Percentiles rank a stretch among this genome's conserved stretches.
phyloP scores from a whole-genome alignment of 1,284 basidiomycete genomes.

The Microbotryum violaceum region DNA sequence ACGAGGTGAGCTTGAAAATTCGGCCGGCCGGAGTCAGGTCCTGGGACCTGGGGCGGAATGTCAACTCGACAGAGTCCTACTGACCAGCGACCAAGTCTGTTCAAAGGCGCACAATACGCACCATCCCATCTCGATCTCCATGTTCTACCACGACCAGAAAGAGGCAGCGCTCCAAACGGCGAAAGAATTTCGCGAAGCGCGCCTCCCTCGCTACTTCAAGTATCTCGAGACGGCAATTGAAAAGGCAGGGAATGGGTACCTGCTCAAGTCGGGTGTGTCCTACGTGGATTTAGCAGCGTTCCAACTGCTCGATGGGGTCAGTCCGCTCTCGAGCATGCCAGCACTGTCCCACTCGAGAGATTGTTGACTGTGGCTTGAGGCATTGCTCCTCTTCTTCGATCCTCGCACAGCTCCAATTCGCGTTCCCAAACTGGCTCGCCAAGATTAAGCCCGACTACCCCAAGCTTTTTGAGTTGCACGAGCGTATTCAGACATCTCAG shows the following conservation, averaged over 20 bases:
- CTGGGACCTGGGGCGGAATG: too few species aligned
- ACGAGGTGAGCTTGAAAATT: constrained; percentile 41
- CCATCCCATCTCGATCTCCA: constrained; percentile 42
- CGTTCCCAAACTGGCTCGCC: constrained; percentile 47
- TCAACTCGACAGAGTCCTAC: too few species aligned
- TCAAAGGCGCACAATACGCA: constrained; percentile 34
- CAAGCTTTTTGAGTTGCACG: constrained; percentile 33
- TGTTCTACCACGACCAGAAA: constrained; percentile 52
- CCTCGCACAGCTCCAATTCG: constrained; percentile 45
- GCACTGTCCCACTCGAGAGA: background rate
- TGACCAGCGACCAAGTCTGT: background rate
- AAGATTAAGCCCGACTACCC: constrained; percentile 40
- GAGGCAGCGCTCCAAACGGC: constrained; percentile 40
- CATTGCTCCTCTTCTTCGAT: background rate
- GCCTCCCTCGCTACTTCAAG: constrained; percentile 49
- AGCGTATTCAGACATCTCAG: constrained; percentile 36
- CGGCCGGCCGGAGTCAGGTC: background rate
- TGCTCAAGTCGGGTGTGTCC: constrained; percentile 44
- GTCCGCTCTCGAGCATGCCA: constrained; percentile 1
- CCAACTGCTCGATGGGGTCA: constrained; percentile 42
- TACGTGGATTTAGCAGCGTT: constrained; percentile 50
- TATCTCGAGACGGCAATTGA: constrained; percentile 43
- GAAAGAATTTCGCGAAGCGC: constrained; percentile 43
- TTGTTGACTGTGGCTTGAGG: background rate
- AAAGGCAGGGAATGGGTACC: constrained; percentile 36